phyloP scores from a whole-genome alignment of 495 filamentous ascomycete genomes.

The Penicillium lagena region DNA sequence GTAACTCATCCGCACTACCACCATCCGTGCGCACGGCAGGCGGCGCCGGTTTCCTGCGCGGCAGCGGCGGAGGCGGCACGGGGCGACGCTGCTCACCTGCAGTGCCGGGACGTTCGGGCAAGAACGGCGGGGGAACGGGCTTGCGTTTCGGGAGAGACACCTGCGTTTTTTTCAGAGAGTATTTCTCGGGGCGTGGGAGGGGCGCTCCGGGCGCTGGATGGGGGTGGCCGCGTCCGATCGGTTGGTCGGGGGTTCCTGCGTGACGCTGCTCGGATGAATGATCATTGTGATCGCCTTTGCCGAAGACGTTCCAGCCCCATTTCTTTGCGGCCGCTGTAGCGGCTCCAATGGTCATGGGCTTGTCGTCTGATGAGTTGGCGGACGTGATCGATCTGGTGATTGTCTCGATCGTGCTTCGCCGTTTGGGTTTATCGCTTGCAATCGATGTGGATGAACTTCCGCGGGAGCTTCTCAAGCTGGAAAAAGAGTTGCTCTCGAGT shows the following conservation, averaged over 20 bases:
- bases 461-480: slow-evolving; percentile 23
- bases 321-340: slow-evolving; percentile 75
- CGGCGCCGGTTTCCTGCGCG: slow-evolving; percentile 31
- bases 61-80: slow-evolving; percentile 20
- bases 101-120: slow-evolving; percentile 21
- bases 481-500: slow-evolving; percentile 16
- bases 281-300: slow-evolving; percentile 39
- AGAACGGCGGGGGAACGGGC: slow-evolving; percentile 38
- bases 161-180: slow-evolving; percentile 50
- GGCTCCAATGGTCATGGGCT: slow-evolving; percentile 52
- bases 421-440: slow-evolving; percentile 24
- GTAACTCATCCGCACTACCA: slow-evolving; percentile 27
- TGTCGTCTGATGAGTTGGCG: slow-evolving; percentile 21
- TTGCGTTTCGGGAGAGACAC: slow-evolving; percentile 57
- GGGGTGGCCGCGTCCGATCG: slow-evolving; percentile 63
- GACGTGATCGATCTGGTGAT: slow-evolving; percentile 30
- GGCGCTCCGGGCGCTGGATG: slow-evolving; percentile 51
- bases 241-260: slow-evolving; percentile 53
- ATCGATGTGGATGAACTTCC: slow-evolving; percentile 24
- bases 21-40: slow-evolving; percentile 8
- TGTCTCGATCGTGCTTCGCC: slow-evolving; percentile 37
- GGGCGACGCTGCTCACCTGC: slow-evolving; percentile 18
- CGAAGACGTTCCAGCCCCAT: slow-evolving; percentile 73
- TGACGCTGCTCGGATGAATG: slow-evolving; percentile 18
- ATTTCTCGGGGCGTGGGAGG: slow-evolving; percentile 67